phyloP scores from a whole-genome alignment of 768 basidiomycete genomes.

The Lactarius vividus region DNA sequence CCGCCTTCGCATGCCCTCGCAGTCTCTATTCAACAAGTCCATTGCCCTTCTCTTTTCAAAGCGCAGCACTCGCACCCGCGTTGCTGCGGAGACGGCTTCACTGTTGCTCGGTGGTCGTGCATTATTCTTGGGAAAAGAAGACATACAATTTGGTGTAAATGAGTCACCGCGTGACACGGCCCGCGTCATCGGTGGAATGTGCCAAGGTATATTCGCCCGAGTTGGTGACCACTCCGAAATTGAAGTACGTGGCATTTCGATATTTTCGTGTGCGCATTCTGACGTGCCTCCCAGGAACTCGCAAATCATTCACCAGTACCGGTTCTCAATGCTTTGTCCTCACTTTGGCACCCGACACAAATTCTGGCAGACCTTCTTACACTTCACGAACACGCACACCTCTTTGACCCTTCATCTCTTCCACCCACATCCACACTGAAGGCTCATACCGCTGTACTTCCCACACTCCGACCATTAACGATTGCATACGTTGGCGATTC shows the following conservation, averaged over 20 bases:
- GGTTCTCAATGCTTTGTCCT: slow-evolving; percentile 97
- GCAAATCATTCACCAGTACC: slow-evolving; percentile 62
- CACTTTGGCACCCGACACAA: slow-evolving; percentile 97
- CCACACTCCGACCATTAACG: slow-evolving; percentile 72
- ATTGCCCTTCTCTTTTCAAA: slow-evolving; percentile 95
- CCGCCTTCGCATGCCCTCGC: slow-evolving; percentile 58
- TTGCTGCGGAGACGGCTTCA: slow-evolving; percentile 83
- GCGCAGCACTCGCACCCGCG: slow-evolving; percentile 87
- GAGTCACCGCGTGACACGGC: slow-evolving; percentile 83
- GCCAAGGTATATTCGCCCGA: slow-evolving; percentile 94
- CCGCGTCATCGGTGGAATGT: slow-evolving; percentile 90
- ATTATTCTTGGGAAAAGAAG: slow-evolving; percentile 83
- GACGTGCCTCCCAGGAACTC: slow-evolving; percentile 52
- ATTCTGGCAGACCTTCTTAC: slow-evolving; percentile 91
- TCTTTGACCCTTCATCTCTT: slow-evolving; percentile 41
- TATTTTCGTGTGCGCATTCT: slow-evolving; percentile 5
- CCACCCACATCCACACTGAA: slow-evolving; percentile 1
- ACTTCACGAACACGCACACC: slow-evolving; percentile 68
- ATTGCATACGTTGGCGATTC: slow-evolving; percentile 93
- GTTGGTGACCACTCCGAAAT: slow-evolving; percentile 92
- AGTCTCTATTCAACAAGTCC: slow-evolving; percentile 67
- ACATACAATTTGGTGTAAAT: slow-evolving; percentile 96
- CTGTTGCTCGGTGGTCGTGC: slow-evolving; percentile 81
- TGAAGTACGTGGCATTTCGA: slow-evolving; percentile 58
- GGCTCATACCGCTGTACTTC: slow-evolving; percentile 35